These are phyloP conservation scores for Saccharomyces paradoxus DNA, from an alignment of 805 yeast genomes.

Conservation along the genomic window DNA sequence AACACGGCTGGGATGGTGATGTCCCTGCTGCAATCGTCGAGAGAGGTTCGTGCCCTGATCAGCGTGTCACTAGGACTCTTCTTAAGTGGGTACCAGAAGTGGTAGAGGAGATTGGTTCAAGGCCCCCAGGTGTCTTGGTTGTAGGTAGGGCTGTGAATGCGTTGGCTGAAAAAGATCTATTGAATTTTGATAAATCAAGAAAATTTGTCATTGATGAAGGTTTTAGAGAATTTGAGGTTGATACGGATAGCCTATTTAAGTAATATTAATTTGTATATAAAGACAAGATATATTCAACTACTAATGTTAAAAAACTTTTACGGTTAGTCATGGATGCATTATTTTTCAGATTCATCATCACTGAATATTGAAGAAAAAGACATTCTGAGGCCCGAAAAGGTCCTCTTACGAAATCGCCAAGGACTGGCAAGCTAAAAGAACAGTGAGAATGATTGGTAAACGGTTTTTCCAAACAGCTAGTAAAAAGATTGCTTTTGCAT, in stretches of 20 bases:
- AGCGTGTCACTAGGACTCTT: constrained; percentile 70
- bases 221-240: constrained; percentile 15
- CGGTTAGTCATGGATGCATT: background rate
- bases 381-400: background rate
- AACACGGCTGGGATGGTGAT: constrained; percentile 55
- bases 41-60: constrained; percentile 90
- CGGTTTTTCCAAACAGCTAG: constrained; percentile 10
- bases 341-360: background rate
- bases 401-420: background rate
- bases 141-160: constrained; percentile 73
- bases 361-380: background rate
- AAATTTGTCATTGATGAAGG: constrained; percentile 33
- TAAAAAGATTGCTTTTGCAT: constrained; percentile 26
- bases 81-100: constrained; percentile 62
- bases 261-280: background rate
- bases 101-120: constrained; percentile 65
- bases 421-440: background rate
- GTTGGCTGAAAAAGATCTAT: constrained; percentile 16
- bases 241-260: constrained; percentile 1
- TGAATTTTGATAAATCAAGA: constrained; percentile 17
- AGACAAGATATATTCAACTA: background rate
- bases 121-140: constrained; percentile 88
- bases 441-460: constrained; percentile 10
- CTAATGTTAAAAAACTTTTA: background rate
- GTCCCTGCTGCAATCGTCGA: constrained; percentile 83